phyloP scores from a whole-genome alignment of 345 rosid species.

The Ailanthus altissimus region DNA sequence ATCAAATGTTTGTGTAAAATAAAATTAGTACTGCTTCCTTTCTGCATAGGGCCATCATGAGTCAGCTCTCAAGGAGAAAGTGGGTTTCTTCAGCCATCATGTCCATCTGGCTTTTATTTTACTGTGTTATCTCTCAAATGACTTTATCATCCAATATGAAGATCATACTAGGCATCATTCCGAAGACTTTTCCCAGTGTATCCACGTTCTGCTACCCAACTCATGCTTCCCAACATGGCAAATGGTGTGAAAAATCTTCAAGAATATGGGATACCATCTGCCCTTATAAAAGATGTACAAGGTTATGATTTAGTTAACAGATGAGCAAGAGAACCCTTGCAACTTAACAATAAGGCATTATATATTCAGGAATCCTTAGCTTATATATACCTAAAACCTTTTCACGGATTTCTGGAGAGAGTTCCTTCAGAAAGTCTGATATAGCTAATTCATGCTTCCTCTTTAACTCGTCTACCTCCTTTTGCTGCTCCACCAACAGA shows the following conservation, averaged over 20 bases:
- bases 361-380: slow-evolving; percentile 34
- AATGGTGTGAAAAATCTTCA: neutral
- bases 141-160: neutral
- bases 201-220: neutral
- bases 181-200: neutral
- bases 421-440: slow-evolving; percentile 57
- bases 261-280: neutral
- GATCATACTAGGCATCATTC: neutral
- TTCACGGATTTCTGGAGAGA: slow-evolving; percentile 51
- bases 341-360: neutral
- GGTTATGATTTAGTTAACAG: slow-evolving; percentile 3
- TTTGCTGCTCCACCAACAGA: slow-evolving; percentile 61
- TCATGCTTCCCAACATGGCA: neutral
- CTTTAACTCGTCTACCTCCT: slow-evolving; percentile 65
- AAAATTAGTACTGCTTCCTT: slow-evolving; percentile 1
- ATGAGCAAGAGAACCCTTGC: neutral
- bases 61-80: neutral
- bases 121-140: neutral
- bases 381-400: slow-evolving; percentile 49
- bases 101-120: neutral
- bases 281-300: neutral
- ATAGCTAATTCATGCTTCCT: slow-evolving; percentile 57
- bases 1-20: neutral
- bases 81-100: neutral
- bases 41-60: neutral